Base-by-base conservation (phyloP, 768 basidiomycete genomes). In the Myochromella boudieri region DNA sequence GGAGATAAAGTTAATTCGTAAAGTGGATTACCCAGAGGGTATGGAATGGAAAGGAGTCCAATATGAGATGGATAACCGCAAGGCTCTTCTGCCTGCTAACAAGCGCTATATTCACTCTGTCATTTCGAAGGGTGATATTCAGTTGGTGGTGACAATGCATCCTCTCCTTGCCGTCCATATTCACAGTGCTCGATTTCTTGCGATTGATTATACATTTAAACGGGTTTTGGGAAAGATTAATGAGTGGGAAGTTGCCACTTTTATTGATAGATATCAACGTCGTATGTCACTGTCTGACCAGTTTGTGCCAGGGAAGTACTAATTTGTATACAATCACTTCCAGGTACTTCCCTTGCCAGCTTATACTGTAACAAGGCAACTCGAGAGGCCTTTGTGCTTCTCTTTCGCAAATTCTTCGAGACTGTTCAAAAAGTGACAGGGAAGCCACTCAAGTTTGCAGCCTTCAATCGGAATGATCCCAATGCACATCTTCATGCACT, bases 131-230 rank as follows among this genome's bases (percentile, higher is more conserved):
- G 48, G 48, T 5, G 14, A 37, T 8, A 34, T 49, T 18, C 29
- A 49, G 26, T 18, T 49, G 9, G 48, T 31, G 15, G 25, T 49
- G 1, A 49, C 41, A 14, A 49, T 49, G 48, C 32, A 31, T 37
- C 26, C 41, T n/a, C 7, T 3, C 4, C 48, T 49, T 20, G 48
- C 31, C 3, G 34, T 42, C 6, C 45, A 42, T 28, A 50, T 60
- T 18, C 59, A 60, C 26, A 31, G 14, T 4, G 44, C 51, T 1
- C 47, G 32, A 0, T 44, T 37, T 1, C 48, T 62, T 5, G 29
- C 14, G n/a, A 48, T 53, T 18, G 61, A 60, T 29, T 60, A 38
- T 26, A 62, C 61, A 2, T 63, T 59, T 48, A 58, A 59, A 31
- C 49, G 56, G 4, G 51, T 57, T 1, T 27, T 44, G 6, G 61